Evolutionary conservation across 2,329 filamentous ascomycete genomes (phyloP).

Genomic region (Aspergillus sp.): DNA sequence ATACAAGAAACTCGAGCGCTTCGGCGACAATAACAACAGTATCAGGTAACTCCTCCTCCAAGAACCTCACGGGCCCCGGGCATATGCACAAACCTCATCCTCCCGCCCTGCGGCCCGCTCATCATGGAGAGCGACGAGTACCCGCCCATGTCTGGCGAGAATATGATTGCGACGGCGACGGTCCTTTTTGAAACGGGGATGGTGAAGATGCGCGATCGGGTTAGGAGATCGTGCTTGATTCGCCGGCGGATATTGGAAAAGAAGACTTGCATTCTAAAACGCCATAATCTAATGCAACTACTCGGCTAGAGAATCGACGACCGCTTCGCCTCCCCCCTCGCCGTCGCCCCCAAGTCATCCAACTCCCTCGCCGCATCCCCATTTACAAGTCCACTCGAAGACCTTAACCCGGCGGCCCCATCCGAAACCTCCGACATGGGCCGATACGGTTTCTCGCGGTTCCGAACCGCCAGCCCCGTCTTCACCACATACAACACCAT

Average conservation of each 20-base stretch:
- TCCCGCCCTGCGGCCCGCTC: conserved; percentile 50
- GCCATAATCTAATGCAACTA: too few species aligned
- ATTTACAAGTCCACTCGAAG: not conserved
- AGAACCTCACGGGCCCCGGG: conserved; percentile 51
- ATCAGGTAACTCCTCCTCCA: conserved; percentile 50
- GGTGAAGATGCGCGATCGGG: conserved; percentile 49
- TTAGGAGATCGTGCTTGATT: conserved; percentile 48
- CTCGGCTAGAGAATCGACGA: too few species aligned
- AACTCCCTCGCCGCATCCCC: too few species aligned
- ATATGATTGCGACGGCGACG: conserved; percentile 49
- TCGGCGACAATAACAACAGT: conserved; percentile 44
- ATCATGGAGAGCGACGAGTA: conserved; percentile 54
- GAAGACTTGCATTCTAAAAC: too few species aligned
- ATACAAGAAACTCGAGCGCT: conserved; percentile 53
- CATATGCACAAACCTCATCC: conserved; percentile 46
- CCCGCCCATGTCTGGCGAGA: conserved; percentile 51
- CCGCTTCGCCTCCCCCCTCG: too few species aligned
- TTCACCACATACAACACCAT: conserved; percentile 46
- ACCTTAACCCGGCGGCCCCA: not conserved
- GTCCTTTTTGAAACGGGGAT: conserved; percentile 55
- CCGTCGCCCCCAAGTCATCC: too few species aligned
- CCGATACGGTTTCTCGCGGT: not conserved
- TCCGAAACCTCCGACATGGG: not conserved
- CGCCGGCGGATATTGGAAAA: conserved; percentile 46
- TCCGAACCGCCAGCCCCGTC: not conserved